A percentile compares a stretch with the other conserved stretches of the same genome.
Conservation (phyloP, 257 asterid genomes). For the Solanum etuberosum region DNA sequence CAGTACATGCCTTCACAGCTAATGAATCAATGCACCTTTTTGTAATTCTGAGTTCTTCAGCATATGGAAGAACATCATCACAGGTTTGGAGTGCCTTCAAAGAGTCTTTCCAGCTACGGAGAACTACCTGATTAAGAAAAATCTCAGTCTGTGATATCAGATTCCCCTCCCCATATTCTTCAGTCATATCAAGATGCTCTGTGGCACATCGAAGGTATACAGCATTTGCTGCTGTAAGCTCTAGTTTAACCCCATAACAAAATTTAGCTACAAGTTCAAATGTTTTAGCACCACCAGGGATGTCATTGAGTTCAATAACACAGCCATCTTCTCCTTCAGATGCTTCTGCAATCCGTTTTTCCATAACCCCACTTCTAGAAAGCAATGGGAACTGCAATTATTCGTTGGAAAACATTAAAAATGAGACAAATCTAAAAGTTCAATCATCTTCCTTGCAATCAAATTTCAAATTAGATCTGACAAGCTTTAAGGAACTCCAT, state of each 20-base stretch:
- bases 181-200: conserved; percentile 85
- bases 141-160: conserved; percentile 65
- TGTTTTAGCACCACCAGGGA: conserved; percentile 86
- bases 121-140: conserved; percentile 71
- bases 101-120: conserved; percentile 77
- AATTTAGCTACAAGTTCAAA: conserved; percentile 90
- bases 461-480: neutral
- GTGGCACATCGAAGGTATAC: conserved; percentile 82
- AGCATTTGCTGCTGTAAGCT: conserved; percentile 81
- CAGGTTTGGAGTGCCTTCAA: conserved; percentile 75
- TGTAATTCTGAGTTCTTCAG: conserved; percentile 62
- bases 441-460: neutral
- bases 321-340: conserved; percentile 55
- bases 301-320: conserved; percentile 39
- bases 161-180: conserved; percentile 84
- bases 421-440: neutral
- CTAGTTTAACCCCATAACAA: conserved; percentile 92
- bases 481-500: neutral
- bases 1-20: conserved; percentile 70
- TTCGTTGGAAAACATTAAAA: neutral
- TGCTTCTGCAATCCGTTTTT: conserved; percentile 67
- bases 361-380: conserved; percentile 90
- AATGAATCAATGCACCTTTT: conserved; percentile 71
- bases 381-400: conserved; percentile 82
- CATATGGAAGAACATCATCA: conserved; percentile 50